phyloP scores from a whole-genome alignment of 495 filamentous ascomycete species.

The Tuber borchii region DNA sequence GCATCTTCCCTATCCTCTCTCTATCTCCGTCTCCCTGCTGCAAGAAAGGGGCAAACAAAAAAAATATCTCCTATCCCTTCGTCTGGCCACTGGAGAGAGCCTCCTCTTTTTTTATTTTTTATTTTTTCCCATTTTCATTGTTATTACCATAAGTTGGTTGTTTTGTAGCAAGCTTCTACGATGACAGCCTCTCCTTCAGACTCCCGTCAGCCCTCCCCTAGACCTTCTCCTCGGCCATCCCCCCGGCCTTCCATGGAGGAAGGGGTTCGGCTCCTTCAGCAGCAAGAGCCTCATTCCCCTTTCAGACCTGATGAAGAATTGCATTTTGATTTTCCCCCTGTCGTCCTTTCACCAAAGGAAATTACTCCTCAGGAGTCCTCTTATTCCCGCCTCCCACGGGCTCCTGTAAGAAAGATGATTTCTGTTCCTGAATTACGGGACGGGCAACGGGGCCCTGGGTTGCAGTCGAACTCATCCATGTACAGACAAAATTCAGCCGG shows the following conservation, averaged over 20 bases:
- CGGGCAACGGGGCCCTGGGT: conserved; percentile 10
- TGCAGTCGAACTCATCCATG: conserved; percentile 21
- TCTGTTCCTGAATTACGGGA: conserved; percentile 33
- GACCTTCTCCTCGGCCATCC: conserved; percentile 28
- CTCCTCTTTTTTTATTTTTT: conserved; percentile 27
- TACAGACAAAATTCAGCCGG: conserved; percentile 34
- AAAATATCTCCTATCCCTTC: background rate
- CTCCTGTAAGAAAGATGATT: conserved; percentile 34
- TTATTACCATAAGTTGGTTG: conserved; percentile 21
- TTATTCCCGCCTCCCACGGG: conserved; percentile 28
- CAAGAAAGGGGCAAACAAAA: background rate
- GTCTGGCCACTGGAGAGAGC: conserved; percentile 27
- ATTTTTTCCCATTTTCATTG: conserved; percentile 25
- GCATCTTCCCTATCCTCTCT: conserved; percentile 16
- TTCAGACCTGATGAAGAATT: conserved; percentile 34
- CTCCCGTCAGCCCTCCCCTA: conserved; percentile 5
- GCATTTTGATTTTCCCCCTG: conserved; percentile 35
- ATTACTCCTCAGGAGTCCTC: conserved; percentile 25
- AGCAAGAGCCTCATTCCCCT: conserved; percentile 34
- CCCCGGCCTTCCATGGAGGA: conserved; percentile 35
- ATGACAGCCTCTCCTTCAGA: background rate
- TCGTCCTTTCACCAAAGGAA: conserved; percentile 20
- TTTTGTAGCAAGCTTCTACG: background rate
- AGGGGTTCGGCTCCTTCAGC: conserved; percentile 29
- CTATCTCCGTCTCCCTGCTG: conserved; percentile 15